phyloP scores from a whole-genome alignment of 176 grass and related monocot species.

The Aegilops longissima region DNA sequence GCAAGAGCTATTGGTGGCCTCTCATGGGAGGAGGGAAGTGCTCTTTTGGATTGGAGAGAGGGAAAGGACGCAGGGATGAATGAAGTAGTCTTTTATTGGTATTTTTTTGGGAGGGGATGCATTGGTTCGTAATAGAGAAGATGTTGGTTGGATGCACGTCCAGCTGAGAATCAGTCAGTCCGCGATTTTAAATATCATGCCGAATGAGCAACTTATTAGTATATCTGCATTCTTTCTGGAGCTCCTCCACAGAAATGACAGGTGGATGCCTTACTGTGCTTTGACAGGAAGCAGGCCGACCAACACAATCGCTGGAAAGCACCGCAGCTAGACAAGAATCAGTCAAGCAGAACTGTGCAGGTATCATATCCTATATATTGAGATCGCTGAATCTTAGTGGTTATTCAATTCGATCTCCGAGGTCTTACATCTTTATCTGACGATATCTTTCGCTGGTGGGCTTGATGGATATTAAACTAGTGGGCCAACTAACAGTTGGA shows the following conservation, averaged over 20 bases:
- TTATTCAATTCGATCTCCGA: conserved; percentile 3
- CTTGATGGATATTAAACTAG: not conserved
- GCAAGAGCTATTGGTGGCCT: conserved; percentile 22
- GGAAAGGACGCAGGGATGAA: conserved; percentile 15
- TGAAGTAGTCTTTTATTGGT: conserved; percentile 3
- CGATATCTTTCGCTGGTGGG: not conserved
- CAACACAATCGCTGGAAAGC: conserved; percentile 18
- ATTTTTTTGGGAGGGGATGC: conserved; percentile 25
- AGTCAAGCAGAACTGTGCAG: conserved; percentile 11
- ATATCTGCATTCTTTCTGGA: conserved; percentile 16
- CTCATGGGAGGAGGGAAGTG: conserved; percentile 33
- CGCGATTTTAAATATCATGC: conserved; percentile 13
- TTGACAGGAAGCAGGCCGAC: conserved; percentile 22
- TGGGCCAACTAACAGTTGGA: not conserved
- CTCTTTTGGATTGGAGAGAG: conserved; percentile 24
- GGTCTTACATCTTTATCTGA: not conserved
- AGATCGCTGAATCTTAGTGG: not conserved
- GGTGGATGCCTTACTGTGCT: conserved; percentile 14
- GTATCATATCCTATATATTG: not conserved
- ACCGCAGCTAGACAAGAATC: conserved; percentile 2
- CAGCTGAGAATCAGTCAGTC: conserved; percentile 27
- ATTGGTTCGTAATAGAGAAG: not conserved
- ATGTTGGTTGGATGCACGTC: conserved; percentile 45
- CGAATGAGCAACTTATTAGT: not conserved
- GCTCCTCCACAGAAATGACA: conserved; percentile 22